A percentile compares a stretch with the other conserved stretches of the same genome.
phyloP scores from a whole-genome alignment of 2,329 filamentous ascomycete species.

The Colletotrichum karsti region DNA sequence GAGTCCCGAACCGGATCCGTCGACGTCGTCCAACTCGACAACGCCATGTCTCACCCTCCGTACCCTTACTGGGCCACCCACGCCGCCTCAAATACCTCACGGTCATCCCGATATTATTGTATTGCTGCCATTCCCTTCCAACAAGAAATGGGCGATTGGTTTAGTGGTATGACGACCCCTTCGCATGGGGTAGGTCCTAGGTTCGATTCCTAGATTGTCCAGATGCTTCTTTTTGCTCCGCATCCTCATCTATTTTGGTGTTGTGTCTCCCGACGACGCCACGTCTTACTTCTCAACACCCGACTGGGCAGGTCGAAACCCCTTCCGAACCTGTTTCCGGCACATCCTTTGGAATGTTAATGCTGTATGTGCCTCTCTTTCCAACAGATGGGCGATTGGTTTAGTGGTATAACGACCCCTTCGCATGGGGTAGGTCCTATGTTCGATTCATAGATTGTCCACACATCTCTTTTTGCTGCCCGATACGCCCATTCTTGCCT shows the following conservation, averaged over 20 bases:
- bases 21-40: neutral
- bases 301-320: neutral
- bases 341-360: neutral
- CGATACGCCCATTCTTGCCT: neutral
- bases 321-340: neutral
- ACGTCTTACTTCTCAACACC: neutral
- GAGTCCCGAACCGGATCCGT: neutral
- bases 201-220: neutral
- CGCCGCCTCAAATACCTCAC: neutral
- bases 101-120: neutral
- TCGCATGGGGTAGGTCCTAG: neutral
- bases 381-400: too few species aligned
- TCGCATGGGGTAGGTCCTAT: neutral
- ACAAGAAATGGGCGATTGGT: neutral
- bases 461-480: neutral
- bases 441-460: neutral
- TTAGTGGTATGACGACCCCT: neutral
- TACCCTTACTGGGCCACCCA: neutral
- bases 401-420: too few species aligned
- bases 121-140: accelerated
- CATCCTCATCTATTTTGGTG: neutral
- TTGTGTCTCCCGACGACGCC: neutral
- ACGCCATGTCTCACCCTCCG: neutral
- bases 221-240: neutral
- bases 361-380: neutral